Evolutionary conservation across 352 stramenopile genomes (phyloP).

Genomic region (Blastocystis sp.): DNA sequence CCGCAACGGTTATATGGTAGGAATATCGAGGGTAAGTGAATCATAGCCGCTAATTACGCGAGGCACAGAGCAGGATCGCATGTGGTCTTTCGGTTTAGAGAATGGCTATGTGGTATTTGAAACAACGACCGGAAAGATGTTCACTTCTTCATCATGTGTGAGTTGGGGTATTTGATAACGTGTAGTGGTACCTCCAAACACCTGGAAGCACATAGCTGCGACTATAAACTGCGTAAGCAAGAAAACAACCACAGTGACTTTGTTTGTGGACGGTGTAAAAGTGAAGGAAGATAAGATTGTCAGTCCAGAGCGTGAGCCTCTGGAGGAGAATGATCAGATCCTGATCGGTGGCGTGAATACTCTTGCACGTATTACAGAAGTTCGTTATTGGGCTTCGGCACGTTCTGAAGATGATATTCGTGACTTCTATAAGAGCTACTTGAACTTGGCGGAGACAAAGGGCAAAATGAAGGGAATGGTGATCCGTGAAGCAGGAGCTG

Average conservation of each 20-base stretch:
- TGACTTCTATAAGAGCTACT: conserved; percentile 24
- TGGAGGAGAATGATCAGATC: conserved; percentile 61
- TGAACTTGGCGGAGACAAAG: conserved; percentile 55
- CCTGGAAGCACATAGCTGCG: conserved; percentile 52
- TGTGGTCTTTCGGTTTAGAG: conserved; percentile 60
- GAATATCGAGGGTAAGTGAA: not conserved
- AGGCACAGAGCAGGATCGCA: not conserved
- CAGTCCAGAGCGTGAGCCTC: conserved; percentile 47
- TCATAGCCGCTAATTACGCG: conserved; percentile 58
- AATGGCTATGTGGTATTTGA: conserved; percentile 59
- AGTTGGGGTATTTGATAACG: not conserved
- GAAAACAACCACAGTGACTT: conserved; percentile 18
- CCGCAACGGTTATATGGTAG: conserved; percentile 54
- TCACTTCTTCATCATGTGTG: conserved; percentile 8
- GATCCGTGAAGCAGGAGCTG: conserved; percentile 11
- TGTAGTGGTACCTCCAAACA: conserved; percentile 45
- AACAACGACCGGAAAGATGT: conserved; percentile 50
- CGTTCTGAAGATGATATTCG: conserved; percentile 54
- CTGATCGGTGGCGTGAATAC: conserved; percentile 44
- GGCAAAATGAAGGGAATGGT: conserved; percentile 61
- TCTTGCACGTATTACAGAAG: conserved; percentile 47
- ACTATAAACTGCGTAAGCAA: conserved; percentile 35
- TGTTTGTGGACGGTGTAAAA: conserved; percentile 47
- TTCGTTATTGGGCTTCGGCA: conserved; percentile 51
- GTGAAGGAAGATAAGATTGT: conserved; percentile 53